Evolutionary conservation across 208 protist genomes (phyloP), one percentile per base, ranked within the genome.

Genomic region (Balamuthia mandrillaris): DNA sequence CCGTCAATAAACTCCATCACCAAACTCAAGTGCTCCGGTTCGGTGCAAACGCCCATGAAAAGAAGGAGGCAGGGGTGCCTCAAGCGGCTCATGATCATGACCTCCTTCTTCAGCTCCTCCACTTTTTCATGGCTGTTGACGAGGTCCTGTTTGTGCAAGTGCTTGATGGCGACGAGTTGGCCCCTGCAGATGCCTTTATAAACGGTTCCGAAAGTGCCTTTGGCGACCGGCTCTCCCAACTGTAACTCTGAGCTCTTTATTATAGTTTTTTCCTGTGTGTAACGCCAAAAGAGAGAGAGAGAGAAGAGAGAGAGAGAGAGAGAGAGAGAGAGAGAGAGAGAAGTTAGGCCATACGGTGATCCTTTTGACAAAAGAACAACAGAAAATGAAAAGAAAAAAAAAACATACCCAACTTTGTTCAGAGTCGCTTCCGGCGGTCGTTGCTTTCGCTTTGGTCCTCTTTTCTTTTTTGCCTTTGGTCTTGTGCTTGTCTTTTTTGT

Each of bases 31-130:
- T 92, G 86, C 35, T 84, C 82, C 44, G 66, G 44, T 31, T 87
- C 27, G 2, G 89, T 93, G 27, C 90, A 91, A 21, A 81, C 85
- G 12, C 88, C 91, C 88, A 93, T 90, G 39, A 91, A 87, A 18
- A 91, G 86, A 10, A 93, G 70, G 21, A 93, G 87, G 60, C 88
- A 89, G n/a, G 90, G 90, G 54, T 93, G 90, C 45, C 68, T 42
- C 47, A 78, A 49, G 16, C 45, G 58, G 41, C 68, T 78, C 68
- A 78, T 78, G 16, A 78, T 78, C 68, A 60, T 49, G 2, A 78
- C 68, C 27, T 78, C 68, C 16, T 49, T 42, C 68, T 78, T 78
- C 29, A 78, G 21, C 42, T 78, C 68, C 45, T 78, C 68, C 27
- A 78, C 58, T 58, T 78, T 78, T 14, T n/a, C 45, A 12, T 82